Base-by-base conservation (phyloP, 2,329 filamentous ascomycete genomes). In the Claviceps sp. region DNA sequence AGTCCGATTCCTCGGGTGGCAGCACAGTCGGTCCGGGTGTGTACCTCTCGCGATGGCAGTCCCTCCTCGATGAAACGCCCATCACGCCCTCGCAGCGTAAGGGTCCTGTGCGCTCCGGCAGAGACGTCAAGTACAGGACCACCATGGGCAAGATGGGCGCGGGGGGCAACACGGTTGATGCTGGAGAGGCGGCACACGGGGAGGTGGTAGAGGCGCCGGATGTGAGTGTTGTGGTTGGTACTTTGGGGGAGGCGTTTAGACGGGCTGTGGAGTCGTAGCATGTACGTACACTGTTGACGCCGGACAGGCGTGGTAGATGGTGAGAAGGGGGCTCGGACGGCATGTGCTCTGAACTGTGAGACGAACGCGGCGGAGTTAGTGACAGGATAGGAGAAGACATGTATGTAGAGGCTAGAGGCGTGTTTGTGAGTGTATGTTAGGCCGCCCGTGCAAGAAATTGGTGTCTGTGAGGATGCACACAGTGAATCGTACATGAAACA, bases 1-100 rank as follows among this genome's bases (percentile, higher is more conserved):
- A 45, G 16, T 45, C 53, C 42, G 59, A 45, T n/a, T 45, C 53
- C 42, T 55, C 52, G 18, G 58, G 59, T 30, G 50, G 69, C 38
- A 75, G 54, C 49, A 59, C 76, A 50, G 73, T 72, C 24, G 85
- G 85, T 0, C 85, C 86, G 0, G 86, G 86, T 1, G 78, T 85
- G 47, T 90, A 85, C 61, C 75, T 89, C 24, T 74, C 78, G 1
- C 76, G 81, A 48, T 90, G 86, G 86, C 83, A 88, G 62, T 71
- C 77, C 1, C 70, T 89, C 6, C 70, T 90, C 3, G 82, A 89
- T 61, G 70, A 74, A n/a, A 86, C 86, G 0, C 64, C 74, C 46
- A 81, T 90, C 55, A 85, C 84, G 1, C 84, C 86, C 0, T 73
- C 69, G 0, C 71, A 67, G 1, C 64, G 71, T 0, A 61, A 66